phyloP scores from a whole-genome alignment of 768 basidiomycete species.

The Candolleomyces efflorescens region DNA sequence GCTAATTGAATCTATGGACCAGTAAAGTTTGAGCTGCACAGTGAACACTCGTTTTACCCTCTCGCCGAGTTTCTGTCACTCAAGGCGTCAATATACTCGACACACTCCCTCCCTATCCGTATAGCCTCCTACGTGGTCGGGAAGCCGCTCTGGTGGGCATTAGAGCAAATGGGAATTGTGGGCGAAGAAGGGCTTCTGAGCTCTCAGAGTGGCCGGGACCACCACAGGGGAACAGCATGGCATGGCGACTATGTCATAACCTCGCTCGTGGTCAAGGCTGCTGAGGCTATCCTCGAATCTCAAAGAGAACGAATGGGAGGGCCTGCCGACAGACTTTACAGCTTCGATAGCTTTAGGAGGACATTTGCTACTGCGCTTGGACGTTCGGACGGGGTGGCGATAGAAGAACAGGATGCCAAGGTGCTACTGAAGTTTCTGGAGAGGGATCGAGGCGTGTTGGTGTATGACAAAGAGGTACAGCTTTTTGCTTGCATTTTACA shows the following conservation, averaged over 20 bases:
- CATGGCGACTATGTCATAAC: conserved; percentile 73
- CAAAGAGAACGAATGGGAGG: conserved; percentile 39
- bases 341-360: conserved; percentile 51
- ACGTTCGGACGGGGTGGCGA: conserved; percentile 13
- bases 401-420: conserved; percentile 62
- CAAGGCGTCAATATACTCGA: conserved; percentile 59
- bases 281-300: conserved; percentile 47
- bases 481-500: not conserved
- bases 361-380: conserved; percentile 47
- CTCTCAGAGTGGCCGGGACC: conserved; percentile 15
- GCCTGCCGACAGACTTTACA: conserved; percentile 61
- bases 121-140: conserved; percentile 70
- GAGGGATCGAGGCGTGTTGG: conserved; percentile 64
- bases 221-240: conserved; percentile 44
- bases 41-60: conserved; percentile 40
- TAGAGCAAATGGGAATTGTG: conserved; percentile 73
- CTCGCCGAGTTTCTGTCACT: conserved; percentile 52
- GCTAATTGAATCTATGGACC: conserved; percentile 24
- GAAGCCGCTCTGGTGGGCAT: conserved; percentile 83
- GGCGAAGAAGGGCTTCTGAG: conserved; percentile 51
- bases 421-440: conserved; percentile 76
- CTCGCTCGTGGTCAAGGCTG: conserved; percentile 60
- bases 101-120: conserved; percentile 65
- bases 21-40: conserved; percentile 68
- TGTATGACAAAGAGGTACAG: conserved; percentile 64